Conservation (phyloP, 495 filamentous ascomycete genomes). For the Penicillium macrosclerotiorum region DNA sequence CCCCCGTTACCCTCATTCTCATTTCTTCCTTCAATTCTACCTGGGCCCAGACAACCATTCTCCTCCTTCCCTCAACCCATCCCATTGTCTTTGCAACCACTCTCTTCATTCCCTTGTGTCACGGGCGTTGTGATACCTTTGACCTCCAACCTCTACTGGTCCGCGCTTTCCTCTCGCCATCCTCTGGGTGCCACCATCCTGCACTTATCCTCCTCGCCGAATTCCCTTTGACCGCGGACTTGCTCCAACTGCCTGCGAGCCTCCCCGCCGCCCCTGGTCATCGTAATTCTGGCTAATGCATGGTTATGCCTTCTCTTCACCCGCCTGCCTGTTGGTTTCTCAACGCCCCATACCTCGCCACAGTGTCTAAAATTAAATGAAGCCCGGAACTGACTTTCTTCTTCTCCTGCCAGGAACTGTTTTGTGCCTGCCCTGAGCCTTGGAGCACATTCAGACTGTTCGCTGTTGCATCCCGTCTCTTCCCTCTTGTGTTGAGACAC, state of each 20-base stretch:
- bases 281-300: slow-evolving; percentile 17
- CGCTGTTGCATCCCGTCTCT: neutral
- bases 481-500: slow-evolving; percentile 38
- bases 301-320: slow-evolving; percentile 17
- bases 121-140: slow-evolving; percentile 26
- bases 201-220: slow-evolving; percentile 21
- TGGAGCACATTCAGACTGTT: slow-evolving; percentile 2
- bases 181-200: slow-evolving; percentile 17
- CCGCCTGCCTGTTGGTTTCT: slow-evolving; percentile 11
- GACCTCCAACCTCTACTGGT: slow-evolving; percentile 12
- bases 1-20: slow-evolving; percentile 13
- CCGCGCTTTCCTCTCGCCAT: slow-evolving; percentile 22
- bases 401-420: neutral
- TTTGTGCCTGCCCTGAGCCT: slow-evolving; percentile 6
- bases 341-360: slow-evolving; percentile 11
- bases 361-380: slow-evolving; percentile 7
- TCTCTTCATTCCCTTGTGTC: slow-evolving; percentile 17
- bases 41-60: too few relatives aligned
- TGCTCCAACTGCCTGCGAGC: slow-evolving; percentile 3
- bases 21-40: slow-evolving; percentile 10
- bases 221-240: slow-evolving; percentile 9
- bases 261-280: slow-evolving; percentile 6
- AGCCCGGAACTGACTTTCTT: slow-evolving; percentile 13
- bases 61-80: neutral
- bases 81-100: slow-evolving; percentile 15